Evolutionary conservation across 768 basidiomycete genomes (phyloP).

Genomic region (Lactarius sp.): DNA sequence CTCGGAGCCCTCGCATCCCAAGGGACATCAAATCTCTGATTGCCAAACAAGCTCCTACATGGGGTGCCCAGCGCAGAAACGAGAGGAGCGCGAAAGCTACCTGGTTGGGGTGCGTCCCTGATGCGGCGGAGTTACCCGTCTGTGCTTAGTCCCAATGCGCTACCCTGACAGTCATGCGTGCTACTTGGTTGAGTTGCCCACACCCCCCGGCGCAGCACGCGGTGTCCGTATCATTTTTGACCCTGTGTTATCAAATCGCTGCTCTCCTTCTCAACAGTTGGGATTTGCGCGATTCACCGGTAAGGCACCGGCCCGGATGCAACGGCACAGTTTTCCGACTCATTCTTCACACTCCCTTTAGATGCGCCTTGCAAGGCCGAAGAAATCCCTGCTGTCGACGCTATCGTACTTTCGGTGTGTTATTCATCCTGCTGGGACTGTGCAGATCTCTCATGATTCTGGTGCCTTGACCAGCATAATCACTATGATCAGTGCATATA

Average conservation of each 20-base stretch:
- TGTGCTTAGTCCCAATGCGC: not conserved
- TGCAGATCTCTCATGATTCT: not conserved
- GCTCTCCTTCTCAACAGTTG: conserved; percentile 32
- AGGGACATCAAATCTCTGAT: conserved; percentile 22
- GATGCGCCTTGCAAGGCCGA: conserved; percentile 37
- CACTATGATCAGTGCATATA: conserved; percentile 36
- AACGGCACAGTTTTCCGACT: not conserved
- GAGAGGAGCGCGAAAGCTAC: conserved; percentile 20
- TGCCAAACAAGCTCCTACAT: conserved; percentile 17
- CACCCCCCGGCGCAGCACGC: conserved; percentile 31
- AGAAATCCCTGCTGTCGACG: conserved; percentile 47
- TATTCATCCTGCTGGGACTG: not conserved
- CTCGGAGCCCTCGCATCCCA: conserved; percentile 11
- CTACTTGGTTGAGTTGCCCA: conserved; percentile 38
- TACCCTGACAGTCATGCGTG: conserved; percentile 35
- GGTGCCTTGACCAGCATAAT: conserved; percentile 30
- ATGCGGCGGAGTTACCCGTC: not conserved
- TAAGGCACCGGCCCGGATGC: conserved; percentile 23
- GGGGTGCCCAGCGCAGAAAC: conserved; percentile 13
- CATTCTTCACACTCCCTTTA: conserved; percentile 12
- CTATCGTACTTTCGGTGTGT: conserved; percentile 45
- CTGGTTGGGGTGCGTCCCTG: conserved; percentile 21
- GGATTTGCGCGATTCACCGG: conserved; percentile 35
- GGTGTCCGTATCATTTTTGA: conserved; percentile 40
- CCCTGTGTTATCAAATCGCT: conserved; percentile 35